phyloP scores from a whole-genome alignment of 1,284 basidiomycete species.

The Puccinia horiana region DNA sequence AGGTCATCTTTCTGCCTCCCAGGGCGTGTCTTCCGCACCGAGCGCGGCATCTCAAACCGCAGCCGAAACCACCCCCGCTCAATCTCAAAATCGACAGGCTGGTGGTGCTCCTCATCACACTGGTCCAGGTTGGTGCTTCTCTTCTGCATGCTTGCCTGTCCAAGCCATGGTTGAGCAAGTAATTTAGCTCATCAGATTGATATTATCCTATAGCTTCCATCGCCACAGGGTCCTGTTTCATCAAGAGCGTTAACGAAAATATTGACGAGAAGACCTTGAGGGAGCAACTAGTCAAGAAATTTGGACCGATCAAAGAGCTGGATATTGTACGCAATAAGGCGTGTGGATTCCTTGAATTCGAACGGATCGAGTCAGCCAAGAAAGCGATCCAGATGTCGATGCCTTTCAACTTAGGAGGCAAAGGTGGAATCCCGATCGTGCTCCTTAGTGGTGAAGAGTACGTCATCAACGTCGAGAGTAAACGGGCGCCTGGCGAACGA shows the following conservation, averaged over 20 bases:
- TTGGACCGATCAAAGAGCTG: slow-evolving; percentile 82
- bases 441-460: slow-evolving; percentile 56
- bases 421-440: slow-evolving; percentile 81
- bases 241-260: slow-evolving; percentile 72
- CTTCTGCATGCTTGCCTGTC: slow-evolving; percentile 70
- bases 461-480: slow-evolving; percentile 46
- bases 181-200: slow-evolving; percentile 21
- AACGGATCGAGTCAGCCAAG: slow-evolving; percentile 73
- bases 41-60: slow-evolving; percentile 63
- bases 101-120: slow-evolving; percentile 19
- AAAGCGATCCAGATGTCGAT: slow-evolving; percentile 78
- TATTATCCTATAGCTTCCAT: slow-evolving; percentile 28
- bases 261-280: slow-evolving; percentile 69
- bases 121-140: slow-evolving; percentile 23
- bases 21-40: slow-evolving; percentile 67
- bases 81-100: slow-evolving; percentile 50
- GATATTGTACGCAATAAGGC: slow-evolving; percentile 85
- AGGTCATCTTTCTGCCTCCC: slow-evolving; percentile 71
- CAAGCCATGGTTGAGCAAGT: slow-evolving; percentile 65
- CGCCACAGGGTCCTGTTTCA: slow-evolving; percentile 32
- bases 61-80: slow-evolving; percentile 61
- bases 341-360: slow-evolving; percentile 93
- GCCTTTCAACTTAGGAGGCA: slow-evolving; percentile 70
- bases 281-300: slow-evolving; percentile 67
- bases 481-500: slow-evolving; percentile 45